A percentile compares a stretch with the other conserved stretches of the same genome.
Evolutionary conservation across 352 stramenopile genomes (phyloP).

Genomic region (Globisporangium emineosum): DNA sequence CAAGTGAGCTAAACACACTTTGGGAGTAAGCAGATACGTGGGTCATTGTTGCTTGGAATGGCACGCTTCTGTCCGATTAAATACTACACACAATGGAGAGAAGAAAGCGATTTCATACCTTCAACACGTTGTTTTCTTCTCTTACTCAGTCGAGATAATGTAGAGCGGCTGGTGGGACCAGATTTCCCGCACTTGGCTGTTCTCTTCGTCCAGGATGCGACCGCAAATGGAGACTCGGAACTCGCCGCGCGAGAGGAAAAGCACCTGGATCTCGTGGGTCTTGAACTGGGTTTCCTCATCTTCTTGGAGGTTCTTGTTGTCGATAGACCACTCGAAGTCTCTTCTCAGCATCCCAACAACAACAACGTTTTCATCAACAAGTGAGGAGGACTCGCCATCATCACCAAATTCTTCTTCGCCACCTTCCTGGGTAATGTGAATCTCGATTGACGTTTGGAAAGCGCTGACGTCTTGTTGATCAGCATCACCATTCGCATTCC

Average conservation of each 20-base stretch:
- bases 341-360: constrained; percentile 36
- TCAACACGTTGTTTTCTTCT: neutral
- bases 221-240: constrained; percentile 45
- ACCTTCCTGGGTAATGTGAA: constrained; percentile 35
- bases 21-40: neutral
- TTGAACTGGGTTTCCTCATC: constrained; percentile 9
- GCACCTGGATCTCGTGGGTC: constrained; percentile 38
- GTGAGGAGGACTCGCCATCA: constrained; percentile 5
- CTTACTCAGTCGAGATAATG: constrained; percentile 26
- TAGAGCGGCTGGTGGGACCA: constrained; percentile 50
- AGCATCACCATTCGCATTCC: neutral
- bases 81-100: neutral
- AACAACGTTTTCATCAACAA: constrained; percentile 29
- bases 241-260: constrained; percentile 63
- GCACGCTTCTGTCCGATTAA: neutral
- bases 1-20: neutral
- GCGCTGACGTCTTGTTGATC: neutral
- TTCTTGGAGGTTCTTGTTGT: neutral
- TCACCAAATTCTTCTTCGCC: constrained; percentile 8
- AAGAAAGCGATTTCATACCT: neutral
- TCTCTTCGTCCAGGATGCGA: neutral
- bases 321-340: constrained; percentile 21
- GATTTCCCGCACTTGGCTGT: constrained; percentile 19
- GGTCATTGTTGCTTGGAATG: neutral
- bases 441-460: constrained; percentile 17